Base-by-base conservation (phyloP, 2,329 filamentous ascomycete species). In the Nemania diffusa region DNA sequence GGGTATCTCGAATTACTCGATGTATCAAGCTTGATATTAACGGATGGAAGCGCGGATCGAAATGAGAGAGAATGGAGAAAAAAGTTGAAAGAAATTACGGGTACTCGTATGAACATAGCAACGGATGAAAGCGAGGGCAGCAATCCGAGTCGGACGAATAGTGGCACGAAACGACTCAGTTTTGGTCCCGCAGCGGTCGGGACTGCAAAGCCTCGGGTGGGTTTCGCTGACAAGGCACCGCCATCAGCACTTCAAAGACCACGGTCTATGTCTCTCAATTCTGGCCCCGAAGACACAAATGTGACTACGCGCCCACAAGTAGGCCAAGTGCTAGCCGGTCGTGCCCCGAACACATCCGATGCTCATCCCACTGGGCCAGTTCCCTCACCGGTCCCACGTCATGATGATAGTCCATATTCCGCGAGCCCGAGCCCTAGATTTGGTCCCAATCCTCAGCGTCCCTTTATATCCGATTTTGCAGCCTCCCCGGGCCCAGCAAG, bases 1-100 rank as follows among this genome's bases (percentile, higher is more conserved):
- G 94, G 95, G 0, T 98, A 98, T 75, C 82, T 99, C 27, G 96
- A 98, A 75, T 89, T 94, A 40, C 81, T 94, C 63, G 96, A 99
- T 76, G 92, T 98, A 17, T 90, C 91, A 3, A 86, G 87, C 60
- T 82, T 98, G 48, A 94, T 99, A 68, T 85, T 92, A 69, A 90
- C 91, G 2, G 87, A 93, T 2, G 92, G 92, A 22, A 97, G 91
- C 78, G 82, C 87, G 22, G 83, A 80, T 26, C 97, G 94, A 94
- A 90, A 84, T 51, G 96, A 98, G 80, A 86, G 90, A 26, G 92
- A 97, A 71, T 99, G 96, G 96, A 89, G 94, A 72, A 91, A 90
- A 76, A 89, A 91, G 75, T 81, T 99, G 77, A 98, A 97, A 80
- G 94, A 97, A 65, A 83, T 95, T 51, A 97, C 95, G 0, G 89